phyloP scores from a whole-genome alignment of 257 asterid genomes.

The Solanum boliviense region DNA sequence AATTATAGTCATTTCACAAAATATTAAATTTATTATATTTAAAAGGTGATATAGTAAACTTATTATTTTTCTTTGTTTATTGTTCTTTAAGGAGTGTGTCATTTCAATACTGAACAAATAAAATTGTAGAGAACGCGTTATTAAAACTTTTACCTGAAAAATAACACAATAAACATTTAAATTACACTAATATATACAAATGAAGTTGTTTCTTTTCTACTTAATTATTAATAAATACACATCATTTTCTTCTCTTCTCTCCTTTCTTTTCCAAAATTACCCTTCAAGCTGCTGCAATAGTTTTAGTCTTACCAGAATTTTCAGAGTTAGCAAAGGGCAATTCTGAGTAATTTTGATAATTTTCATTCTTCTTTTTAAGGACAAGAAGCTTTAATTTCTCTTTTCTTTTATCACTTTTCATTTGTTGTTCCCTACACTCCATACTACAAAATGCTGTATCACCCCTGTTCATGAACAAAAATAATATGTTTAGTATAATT shows the following conservation, averaged over 20 bases:
- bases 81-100: not conserved
- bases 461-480: slow-evolving; percentile 14
- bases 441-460: slow-evolving; percentile 36
- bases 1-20: no score
- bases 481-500: not conserved
- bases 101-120: not conserved
- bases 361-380: slow-evolving; percentile 1
- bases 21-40: not conserved
- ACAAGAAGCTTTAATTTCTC: slow-evolving; percentile 1
- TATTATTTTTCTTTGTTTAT: not conserved
- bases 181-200: not conserved
- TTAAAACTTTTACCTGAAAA: not conserved
- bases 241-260: not conserved
- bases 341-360: slow-evolving; percentile 8
- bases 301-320: slow-evolving; percentile 7
- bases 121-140: no score
- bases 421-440: slow-evolving; percentile 36
- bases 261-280: not conserved
- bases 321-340: not conserved
- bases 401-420: slow-evolving; percentile 24
- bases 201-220: not conserved
- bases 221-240: not conserved
- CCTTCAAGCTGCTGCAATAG: slow-evolving; percentile 15
- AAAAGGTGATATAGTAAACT: not conserved
- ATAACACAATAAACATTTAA: not conserved